Base-by-base conservation (phyloP, 495 filamentous ascomycete genomes). In the Penicillium egyptiacum region DNA sequence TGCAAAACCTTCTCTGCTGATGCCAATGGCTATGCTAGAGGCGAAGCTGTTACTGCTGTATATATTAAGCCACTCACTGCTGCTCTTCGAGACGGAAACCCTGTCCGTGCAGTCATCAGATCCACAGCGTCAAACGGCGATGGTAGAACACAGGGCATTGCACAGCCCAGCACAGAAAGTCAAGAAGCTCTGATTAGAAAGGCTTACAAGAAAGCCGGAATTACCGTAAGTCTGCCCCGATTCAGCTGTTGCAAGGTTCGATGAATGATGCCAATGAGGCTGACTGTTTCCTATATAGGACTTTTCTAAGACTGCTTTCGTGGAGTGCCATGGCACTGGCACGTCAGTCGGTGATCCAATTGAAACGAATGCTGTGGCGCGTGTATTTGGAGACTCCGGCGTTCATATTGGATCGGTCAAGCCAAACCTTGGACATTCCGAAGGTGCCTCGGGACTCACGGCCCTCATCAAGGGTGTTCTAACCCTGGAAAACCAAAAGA, bases 21-120 rank as follows among this genome's bases (percentile, higher is more conserved):
- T 5, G 88, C 85, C 0, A 78, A 86, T 57, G 88, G 88, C 0
- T 91, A 86, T 63, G 85, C 72, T 0, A 76, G 87, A 16, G 88
- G 78, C 4, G 88, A 91, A 60, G 75, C 67, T 0, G 64, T 78
- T 17, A 66, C 49, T 25, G 71, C 70, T 0, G 39, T 80, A 1
- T 71, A 68, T 17, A 35, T 82, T 11, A 81, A 77, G 47, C 48
- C 26, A 0, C 49, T 75, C 2, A 48, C 52, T 5, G 54, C 70
- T 30, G 79, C 79, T 4, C 40, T 82, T 0, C 25, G 50, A 5
- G 73, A 75, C 16, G 58, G 58, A 0, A 68, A 77, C 50, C 63
- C 71, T 0, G 69, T 82, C 16, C 64, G 78, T 0, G 78, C 73
- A 0, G 62, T 81, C 2, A 79, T 82, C 33, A 57, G 76, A 7